These are phyloP conservation scores for Rachicladosporium sp. DNA, from an alignment of 2,329 filamentous ascomycete species.

Conservation along the genomic window DNA sequence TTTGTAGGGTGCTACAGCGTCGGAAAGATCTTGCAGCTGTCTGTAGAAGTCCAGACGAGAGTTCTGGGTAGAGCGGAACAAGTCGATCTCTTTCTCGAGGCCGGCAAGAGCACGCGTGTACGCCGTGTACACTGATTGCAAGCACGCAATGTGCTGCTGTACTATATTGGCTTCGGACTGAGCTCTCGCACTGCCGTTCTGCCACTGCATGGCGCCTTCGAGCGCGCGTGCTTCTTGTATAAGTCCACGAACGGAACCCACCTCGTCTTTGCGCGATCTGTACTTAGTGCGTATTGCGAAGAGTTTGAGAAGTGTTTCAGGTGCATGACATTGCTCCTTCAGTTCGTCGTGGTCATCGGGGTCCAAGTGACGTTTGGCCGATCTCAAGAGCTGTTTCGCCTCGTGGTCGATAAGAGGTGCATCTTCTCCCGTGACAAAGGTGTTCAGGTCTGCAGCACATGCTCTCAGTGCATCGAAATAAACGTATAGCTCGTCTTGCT, in stretches of 20 bases:
- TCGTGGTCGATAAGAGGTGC: constrained; percentile 68
- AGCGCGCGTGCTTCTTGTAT: constrained; percentile 58
- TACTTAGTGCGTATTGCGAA: constrained; percentile 34
- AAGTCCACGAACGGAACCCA: constrained; percentile 57
- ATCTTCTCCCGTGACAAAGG: constrained; percentile 62
- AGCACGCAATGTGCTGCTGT: constrained; percentile 48
- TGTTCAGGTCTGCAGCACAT: constrained; percentile 65
- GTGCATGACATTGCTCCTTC: constrained; percentile 57
- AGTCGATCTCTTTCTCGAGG: constrained; percentile 59
- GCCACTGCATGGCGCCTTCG: constrained; percentile 45
- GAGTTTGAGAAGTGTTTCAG: constrained; percentile 44
- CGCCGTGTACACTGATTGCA: constrained; percentile 40
- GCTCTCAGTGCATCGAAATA: constrained; percentile 70
- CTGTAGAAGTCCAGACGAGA: constrained; percentile 77
- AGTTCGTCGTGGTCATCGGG: constrained; percentile 47
- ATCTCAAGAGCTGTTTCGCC: constrained; percentile 34
- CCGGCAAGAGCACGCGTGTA: constrained; percentile 40
- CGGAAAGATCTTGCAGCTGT: constrained; percentile 81
- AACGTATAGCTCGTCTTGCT: constrained; percentile 78
- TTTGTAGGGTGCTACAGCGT: constrained; percentile 67
- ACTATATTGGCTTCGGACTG: constrained; percentile 54
- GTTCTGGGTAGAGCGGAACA: constrained; percentile 72
- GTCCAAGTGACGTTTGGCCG: constrained; percentile 15
- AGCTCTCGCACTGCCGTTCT: constrained; percentile 44
- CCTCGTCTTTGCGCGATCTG: constrained; percentile 37